Conservation (phyloP, 805 yeast genomes). For the Henningerozyma blattae region DNA sequence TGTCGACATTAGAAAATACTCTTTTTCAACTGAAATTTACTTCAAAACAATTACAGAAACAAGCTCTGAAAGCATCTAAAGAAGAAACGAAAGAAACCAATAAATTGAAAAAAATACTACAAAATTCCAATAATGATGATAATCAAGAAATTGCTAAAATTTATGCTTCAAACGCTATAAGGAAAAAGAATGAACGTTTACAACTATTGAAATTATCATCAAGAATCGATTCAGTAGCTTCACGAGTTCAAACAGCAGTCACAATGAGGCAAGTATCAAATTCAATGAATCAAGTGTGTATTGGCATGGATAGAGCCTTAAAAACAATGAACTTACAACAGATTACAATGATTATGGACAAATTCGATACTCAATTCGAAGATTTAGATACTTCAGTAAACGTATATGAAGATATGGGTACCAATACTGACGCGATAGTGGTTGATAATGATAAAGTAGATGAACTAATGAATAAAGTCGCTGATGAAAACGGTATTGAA, state of each 20-base stretch:
- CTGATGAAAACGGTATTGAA: slow-evolving; percentile 95
- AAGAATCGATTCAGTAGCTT: slow-evolving; percentile 89
- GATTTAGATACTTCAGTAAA: slow-evolving; percentile 89
- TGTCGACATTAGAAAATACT: slow-evolving; percentile 18
- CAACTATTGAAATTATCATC: slow-evolving; percentile 75
- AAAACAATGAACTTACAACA: slow-evolving; percentile 91
- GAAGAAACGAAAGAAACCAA: slow-evolving; percentile 82
- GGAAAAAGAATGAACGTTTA: slow-evolving; percentile 79
- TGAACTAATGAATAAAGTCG: slow-evolving; percentile 77
- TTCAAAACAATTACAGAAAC: slow-evolving; percentile 83
- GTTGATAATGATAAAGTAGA: slow-evolving; percentile 97
- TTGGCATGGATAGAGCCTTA: slow-evolving; percentile 93
- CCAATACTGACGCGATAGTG: slow-evolving; percentile 72
- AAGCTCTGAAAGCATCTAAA: slow-evolving; percentile 80
- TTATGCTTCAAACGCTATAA: slow-evolving; percentile 91
- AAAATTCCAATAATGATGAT: no score
- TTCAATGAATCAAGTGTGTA: slow-evolving; percentile 85
- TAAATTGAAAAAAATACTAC: slow-evolving; percentile 58
- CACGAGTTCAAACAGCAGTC: slow-evolving; percentile 93
- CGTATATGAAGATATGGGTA: slow-evolving; percentile 85
- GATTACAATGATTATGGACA: slow-evolving; percentile 92
- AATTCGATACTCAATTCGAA: slow-evolving; percentile 91
- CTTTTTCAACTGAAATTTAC: slow-evolving; percentile 50
- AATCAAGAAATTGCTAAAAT: slow-evolving; percentile 79
- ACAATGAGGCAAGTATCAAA: slow-evolving; percentile 94